Base-by-base conservation (phyloP, 805 yeast genomes). In the Myxozyma geophila region DNA sequence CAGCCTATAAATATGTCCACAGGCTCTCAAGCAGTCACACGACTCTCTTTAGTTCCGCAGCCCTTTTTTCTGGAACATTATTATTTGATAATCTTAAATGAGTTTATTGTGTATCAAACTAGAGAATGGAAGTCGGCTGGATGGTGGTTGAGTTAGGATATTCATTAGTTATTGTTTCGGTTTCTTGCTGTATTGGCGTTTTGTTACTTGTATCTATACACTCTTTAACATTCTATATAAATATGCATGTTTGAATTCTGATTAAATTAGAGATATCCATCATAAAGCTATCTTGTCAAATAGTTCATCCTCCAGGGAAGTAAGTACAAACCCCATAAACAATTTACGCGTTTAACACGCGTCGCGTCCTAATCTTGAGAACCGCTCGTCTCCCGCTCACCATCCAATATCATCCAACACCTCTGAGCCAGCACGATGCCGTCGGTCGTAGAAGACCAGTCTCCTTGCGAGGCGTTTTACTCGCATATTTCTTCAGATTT, bases 311-410 rank as follows among this genome's bases (percentile, higher is more conserved):
- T 19, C 17, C 9, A 9, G 9, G 17, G 2, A 1, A 37, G 13
- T 13, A 12, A 8, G 57, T 54, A 54, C 57, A 54, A 54, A 54
- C 57, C 57, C 57, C 57, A 15, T 21, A 41, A 13, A 7, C 39
- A 39, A 23, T 15, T 12, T 8, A 55, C 59, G 59, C 59, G 59
- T 55, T n/a, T 4, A 12, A 7, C 17, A 46, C 62, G 62, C 61
- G 61, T 17, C 61, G 52, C 52, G 57, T 36, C 39, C 13, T 35
- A 13, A 36, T 7, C 13, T 17, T 10, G 36, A 10, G 2, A 17
- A 35, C 43, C 35, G 10, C 53, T 39, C 56, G 12, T 37, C 52
- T 35, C 36, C 43, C 37, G 17, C 54, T 21, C 13, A 23, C 10
- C 21, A 19, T 13, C 54, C 17, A 40, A 2, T 15, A 35, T 19